Base-by-base conservation (phyloP, 345 rosid species). In the Limnanthes douglasii region DNA sequence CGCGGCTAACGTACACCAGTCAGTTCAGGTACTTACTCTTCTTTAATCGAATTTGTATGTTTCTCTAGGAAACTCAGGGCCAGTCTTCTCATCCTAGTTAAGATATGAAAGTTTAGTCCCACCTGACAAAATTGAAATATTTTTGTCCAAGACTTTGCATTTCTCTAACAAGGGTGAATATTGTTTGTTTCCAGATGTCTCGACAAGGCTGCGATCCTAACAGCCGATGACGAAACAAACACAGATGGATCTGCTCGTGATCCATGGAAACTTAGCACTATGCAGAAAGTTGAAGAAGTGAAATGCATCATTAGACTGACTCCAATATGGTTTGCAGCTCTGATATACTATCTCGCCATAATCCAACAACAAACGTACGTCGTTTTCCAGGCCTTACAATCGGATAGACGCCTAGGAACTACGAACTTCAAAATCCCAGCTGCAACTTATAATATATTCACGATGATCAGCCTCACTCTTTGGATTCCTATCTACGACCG, bases 201-300 rank as follows among this genome's bases (percentile, higher is more conserved):
- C 1, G 42, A 66, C 50, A 66, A 59, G 48, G 70, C 73, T 0
- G 62, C 73, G 5, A 50, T 72, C 40, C 11, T 46, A 3, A 42
- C 55, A 2, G 17, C 56, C 1, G 48, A 53, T 8, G 56, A 59
- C 37, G 39, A 52, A 37, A 23, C 59, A 26, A 62, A 54, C 18
- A 8, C 14, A 1, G 70, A 69, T 31, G 81, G 76, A 9, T 40
- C 65, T 0, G 47, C 60, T 1, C 30, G 15, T 8, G 8, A 54
- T 41, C 71, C 71, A n/a, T 66, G 73, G 77, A 46, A 38, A 24
- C 66, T 73, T 0, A 45, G 69, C 50, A 62, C 66, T 23, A 10
- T 62, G 24, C 82, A 73, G 23, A 53, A 66, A 17, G 62, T 69
- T 21, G 82, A 73, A 48, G 82, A 69, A 34, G 48, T 62, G 11